Evolutionary conservation across 371 early-diverging fungal species (phyloP).

Genomic region (Mortierella sp.): DNA sequence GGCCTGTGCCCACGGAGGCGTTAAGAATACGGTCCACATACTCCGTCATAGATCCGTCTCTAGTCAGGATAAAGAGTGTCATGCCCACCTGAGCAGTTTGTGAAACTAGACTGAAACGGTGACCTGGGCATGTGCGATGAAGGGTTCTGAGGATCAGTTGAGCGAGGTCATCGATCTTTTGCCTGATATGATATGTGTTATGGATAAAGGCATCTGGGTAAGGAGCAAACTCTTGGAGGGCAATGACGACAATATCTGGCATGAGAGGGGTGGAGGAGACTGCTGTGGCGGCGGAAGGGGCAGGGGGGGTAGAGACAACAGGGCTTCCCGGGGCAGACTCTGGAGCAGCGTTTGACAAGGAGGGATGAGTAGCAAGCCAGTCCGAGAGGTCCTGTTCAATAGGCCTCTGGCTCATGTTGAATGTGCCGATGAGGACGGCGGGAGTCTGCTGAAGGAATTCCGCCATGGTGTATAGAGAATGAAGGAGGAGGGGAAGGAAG

Average conservation of each 20-base stretch:
- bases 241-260: constrained; percentile 61
- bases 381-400: constrained; percentile 54
- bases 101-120: constrained; percentile 43
- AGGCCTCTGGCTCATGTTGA: constrained; percentile 51
- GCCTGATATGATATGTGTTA: constrained; percentile 22
- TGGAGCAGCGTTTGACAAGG: constrained; percentile 23
- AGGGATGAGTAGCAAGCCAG: constrained; percentile 56
- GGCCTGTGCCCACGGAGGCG: constrained; percentile 51
- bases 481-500: neutral
- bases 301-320: neutral
- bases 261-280: constrained; percentile 26
- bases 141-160: constrained; percentile 35
- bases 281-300: neutral
- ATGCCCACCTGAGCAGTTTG: constrained; percentile 53
- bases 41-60: constrained; percentile 50
- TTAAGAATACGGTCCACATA: constrained; percentile 33
- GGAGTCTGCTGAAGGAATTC: constrained; percentile 19
- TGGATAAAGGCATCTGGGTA: constrained; percentile 58
- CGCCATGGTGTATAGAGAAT: constrained; percentile 10
- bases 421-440: constrained; percentile 57
- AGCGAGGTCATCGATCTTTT: constrained; percentile 28
- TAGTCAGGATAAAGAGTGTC: constrained; percentile 52
- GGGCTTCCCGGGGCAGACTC: constrained; percentile 36
- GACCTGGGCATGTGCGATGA: constrained; percentile 41
- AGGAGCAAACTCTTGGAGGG: constrained; percentile 58